These are phyloP conservation scores for Phylloporus rhodoxanthus DNA, from an alignment of 768 basidiomycete genomes.

Conservation along the genomic window DNA sequence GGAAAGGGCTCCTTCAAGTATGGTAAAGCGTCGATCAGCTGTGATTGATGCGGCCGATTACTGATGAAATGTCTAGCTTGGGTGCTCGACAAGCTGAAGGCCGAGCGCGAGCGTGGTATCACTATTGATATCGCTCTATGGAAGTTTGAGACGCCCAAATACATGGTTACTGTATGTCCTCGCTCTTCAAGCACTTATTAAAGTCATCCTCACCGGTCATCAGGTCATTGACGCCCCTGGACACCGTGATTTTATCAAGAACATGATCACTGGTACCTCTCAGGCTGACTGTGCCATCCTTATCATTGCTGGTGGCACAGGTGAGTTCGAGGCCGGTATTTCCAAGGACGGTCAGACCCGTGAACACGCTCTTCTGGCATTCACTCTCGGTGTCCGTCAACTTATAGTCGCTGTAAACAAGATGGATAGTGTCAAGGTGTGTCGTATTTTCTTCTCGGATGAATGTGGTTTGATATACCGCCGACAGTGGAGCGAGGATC, in stretches of 20 bases:
- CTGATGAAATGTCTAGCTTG: constrained; percentile 60
- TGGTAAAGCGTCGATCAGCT: constrained; percentile 48
- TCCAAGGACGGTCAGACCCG: constrained; percentile 99
- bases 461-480: constrained; percentile 1
- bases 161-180: constrained; percentile 75
- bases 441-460: constrained; percentile 8
- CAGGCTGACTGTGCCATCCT: constrained; percentile 99
- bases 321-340: constrained; percentile 99
- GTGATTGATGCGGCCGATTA: constrained; percentile 11
- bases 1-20: constrained; percentile 99
- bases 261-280: constrained; percentile 99
- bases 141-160: constrained; percentile 99
- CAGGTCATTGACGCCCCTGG: constrained; percentile 99
- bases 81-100: constrained; percentile 99
- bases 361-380: constrained; percentile 99
- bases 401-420: constrained; percentile 99
- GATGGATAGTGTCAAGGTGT: constrained; percentile 98
- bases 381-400: constrained; percentile 99
- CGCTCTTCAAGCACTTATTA: not conserved
- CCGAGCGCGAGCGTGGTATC: constrained; percentile 99
- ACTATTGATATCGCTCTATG: constrained; percentile 99
- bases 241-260: constrained; percentile 99
- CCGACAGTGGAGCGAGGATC: constrained; percentile 92
- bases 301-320: constrained; percentile 98
- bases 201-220: constrained; percentile 6